These are phyloP conservation scores for Colletotrichum sp. DNA, from an alignment of 2,329 filamentous ascomycete species.

Conservation along the genomic window DNA sequence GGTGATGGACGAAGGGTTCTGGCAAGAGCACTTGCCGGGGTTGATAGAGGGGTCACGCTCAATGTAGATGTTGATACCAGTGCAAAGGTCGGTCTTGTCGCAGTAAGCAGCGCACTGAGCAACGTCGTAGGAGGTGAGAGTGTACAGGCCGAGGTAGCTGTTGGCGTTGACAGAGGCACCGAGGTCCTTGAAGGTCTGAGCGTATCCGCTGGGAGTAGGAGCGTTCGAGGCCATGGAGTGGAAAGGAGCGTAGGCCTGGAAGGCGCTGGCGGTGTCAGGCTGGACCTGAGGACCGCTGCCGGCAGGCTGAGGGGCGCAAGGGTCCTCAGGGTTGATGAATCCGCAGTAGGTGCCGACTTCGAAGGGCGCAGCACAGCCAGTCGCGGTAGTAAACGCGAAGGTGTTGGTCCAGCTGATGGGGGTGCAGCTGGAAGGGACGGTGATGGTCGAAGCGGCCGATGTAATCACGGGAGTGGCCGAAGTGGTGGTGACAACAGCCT, in stretches of 20 bases:
- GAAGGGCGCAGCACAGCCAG: background rate
- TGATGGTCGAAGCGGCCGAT: background rate
- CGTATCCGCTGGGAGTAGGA: background rate
- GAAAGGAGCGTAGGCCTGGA: background rate
- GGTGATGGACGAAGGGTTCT: constrained; percentile 8
- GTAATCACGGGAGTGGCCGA: background rate
- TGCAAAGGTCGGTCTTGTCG: constrained; percentile 8
- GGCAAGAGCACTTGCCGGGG: constrained; percentile 5
- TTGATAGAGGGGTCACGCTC: constrained; percentile 20
- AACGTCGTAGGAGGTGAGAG: constrained; percentile 10
- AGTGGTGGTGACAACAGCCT: background rate
- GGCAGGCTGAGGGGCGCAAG: constrained; percentile 5
- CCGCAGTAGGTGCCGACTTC: constrained; percentile 16
- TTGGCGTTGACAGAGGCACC: constrained; percentile 11
- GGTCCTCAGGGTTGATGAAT: constrained; percentile 16
- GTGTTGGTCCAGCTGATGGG: constrained; percentile 14
- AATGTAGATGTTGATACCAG: constrained; percentile 16
- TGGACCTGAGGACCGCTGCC: background rate
- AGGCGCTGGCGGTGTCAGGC: background rate
- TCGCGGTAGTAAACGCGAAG: background rate
- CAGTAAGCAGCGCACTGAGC: background rate
- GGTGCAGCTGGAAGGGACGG: background rate
- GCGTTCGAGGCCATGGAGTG: background rate
- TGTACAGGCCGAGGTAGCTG: constrained; percentile 13
- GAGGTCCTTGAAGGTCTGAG: constrained; percentile 5